phyloP scores from a whole-genome alignment of 306 rosid species.

The Cicer judaicum region DNA sequence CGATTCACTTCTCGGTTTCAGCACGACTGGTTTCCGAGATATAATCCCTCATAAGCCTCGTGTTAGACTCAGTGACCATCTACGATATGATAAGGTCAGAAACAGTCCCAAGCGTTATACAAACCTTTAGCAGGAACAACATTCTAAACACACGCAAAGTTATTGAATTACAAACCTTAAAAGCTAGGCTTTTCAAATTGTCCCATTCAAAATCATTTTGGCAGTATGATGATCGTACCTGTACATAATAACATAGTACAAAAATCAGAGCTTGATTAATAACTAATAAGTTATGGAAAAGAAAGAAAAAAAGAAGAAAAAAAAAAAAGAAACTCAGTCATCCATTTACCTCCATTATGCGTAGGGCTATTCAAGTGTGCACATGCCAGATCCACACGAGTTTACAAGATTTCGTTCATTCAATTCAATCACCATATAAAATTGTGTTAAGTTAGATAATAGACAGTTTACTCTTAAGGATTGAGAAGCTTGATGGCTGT shows the following conservation, averaged over 20 bases:
- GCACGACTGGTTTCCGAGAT: constrained; percentile 66
- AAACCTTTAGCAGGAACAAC: not conserved
- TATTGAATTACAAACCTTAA: constrained; percentile 56
- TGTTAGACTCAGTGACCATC: constrained; percentile 84
- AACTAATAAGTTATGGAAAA: constrained; percentile 18
- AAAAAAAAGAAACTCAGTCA: constrained; percentile 14
- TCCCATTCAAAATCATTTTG: constrained; percentile 92
- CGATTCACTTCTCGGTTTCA: constrained; percentile 56
- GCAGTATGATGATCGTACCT: constrained; percentile 93
- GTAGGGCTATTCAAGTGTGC: constrained; percentile 66
- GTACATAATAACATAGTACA: constrained; percentile 16
- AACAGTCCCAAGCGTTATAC: constrained; percentile 25
- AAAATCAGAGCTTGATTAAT: constrained; percentile 19
- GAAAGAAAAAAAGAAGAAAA: constrained; percentile 6
- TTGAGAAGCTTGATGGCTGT: not conserved
- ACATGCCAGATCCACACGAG: constrained; percentile 38
- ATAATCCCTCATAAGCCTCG: constrained; percentile 78
- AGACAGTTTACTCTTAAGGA: constrained; percentile 36
- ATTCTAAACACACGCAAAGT: not conserved
- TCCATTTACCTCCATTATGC: constrained; percentile 80
- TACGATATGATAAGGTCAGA: constrained; percentile 45
- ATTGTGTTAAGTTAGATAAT: constrained; percentile 15
- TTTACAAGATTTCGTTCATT: constrained; percentile 43
- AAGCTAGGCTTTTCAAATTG: constrained; percentile 69
- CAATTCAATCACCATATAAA: constrained; percentile 37